A percentile compares a stretch with the other conserved stretches of the same genome.
Conservation (phyloP, 75 land plant species). For the Adiantum capillusveneris region DNA sequence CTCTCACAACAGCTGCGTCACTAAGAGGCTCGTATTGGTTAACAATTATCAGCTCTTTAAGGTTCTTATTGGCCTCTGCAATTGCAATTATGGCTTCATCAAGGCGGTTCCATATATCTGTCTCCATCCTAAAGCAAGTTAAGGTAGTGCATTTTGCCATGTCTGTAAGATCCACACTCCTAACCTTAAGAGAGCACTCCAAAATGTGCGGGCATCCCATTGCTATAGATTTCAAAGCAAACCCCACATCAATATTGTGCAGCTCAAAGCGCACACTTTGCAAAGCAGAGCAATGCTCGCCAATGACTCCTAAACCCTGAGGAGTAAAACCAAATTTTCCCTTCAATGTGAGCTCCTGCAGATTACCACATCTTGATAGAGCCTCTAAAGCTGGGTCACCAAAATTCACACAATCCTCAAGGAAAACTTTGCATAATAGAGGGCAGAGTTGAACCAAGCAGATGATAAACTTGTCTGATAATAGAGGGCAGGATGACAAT, state of each 20-base stretch:
- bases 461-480: constrained; percentile 17
- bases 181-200: constrained; percentile 25
- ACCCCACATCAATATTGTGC: constrained; percentile 18
- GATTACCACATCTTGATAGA: constrained; percentile 8
- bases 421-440: constrained; percentile 3
- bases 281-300: constrained; percentile 21
- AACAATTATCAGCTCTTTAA: constrained; percentile 16
- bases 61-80: constrained; percentile 17
- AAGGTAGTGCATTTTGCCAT: constrained; percentile 18
- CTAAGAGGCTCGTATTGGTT: constrained; percentile 9
- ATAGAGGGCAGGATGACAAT: constrained; percentile 14
- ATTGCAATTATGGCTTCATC: constrained; percentile 17
- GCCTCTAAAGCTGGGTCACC: constrained; percentile 20
- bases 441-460: constrained; percentile 12
- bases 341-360: constrained; percentile 27
- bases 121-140: constrained; percentile 12
- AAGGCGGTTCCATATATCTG: constrained; percentile 11
- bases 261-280: constrained; percentile 13
- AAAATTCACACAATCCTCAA: constrained; percentile 20
- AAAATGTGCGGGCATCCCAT: constrained; percentile 8
- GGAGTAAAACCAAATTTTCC: constrained; percentile 26
- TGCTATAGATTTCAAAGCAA: constrained; percentile 20
- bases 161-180: constrained; percentile 12
- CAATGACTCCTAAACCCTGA: constrained; percentile 18
- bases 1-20: constrained; percentile 15